Conservation (phyloP, 2,329 filamentous ascomycete genomes). For the Curvularia hawaiiensis region DNA sequence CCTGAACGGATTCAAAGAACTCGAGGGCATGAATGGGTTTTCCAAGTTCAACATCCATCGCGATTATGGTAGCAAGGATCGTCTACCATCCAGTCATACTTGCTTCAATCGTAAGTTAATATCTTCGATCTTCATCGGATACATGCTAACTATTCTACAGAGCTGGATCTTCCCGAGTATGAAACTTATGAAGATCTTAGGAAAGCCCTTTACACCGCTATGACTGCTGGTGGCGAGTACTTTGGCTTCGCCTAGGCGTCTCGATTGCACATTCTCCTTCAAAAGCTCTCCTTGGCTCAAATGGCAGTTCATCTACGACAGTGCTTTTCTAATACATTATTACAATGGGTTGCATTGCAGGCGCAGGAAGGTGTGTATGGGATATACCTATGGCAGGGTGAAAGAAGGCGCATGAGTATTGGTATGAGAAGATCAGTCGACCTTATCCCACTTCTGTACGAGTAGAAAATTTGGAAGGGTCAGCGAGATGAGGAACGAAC, state of each 20-base stretch:
- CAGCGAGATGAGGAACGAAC: constrained; percentile 4
- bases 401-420: constrained; percentile 9
- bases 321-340: constrained; percentile 20
- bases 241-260: constrained; percentile 86
- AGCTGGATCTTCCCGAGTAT: constrained; percentile 98
- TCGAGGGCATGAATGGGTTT: constrained; percentile 99
- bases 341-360: constrained; percentile 39
- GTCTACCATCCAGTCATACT: constrained; percentile 93
- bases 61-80: constrained; percentile 95
- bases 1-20: constrained; percentile 97
- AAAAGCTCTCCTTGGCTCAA: neutral
- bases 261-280: neutral
- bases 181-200: constrained; percentile 92
- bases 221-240: constrained; percentile 96
- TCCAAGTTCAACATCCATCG: constrained; percentile 99
- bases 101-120: constrained; percentile 94
- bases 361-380: constrained; percentile 25
- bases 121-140: neutral
- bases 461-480: constrained; percentile 23
- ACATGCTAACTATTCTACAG: constrained; percentile 58
- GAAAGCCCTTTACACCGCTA: constrained; percentile 88
- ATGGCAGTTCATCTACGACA: constrained; percentile 6
- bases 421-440: constrained; percentile 1
- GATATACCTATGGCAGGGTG: constrained; percentile 10
- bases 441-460: constrained; percentile 20